phyloP scores from a whole-genome alignment of 2,329 filamentous ascomycete species.

The Penicillium sp. region DNA sequence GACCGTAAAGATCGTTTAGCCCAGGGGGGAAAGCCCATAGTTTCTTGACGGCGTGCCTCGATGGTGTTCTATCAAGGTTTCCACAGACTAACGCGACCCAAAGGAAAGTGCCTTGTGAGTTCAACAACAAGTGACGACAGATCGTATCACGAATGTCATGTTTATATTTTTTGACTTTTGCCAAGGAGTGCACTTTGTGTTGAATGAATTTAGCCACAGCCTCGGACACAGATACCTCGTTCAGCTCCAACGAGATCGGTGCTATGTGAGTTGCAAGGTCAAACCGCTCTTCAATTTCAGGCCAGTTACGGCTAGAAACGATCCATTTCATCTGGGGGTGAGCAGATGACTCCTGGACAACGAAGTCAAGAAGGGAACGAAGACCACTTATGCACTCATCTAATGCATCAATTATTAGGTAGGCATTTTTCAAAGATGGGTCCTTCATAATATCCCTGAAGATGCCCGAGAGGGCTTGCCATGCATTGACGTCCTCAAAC shows the following conservation, averaged over 20 bases:
- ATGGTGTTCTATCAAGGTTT: slow-evolving; percentile 26
- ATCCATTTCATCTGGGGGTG: slow-evolving; percentile 47
- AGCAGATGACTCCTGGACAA: slow-evolving; percentile 29
- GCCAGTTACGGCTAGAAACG: slow-evolving; percentile 50
- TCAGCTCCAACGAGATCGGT: slow-evolving; percentile 31
- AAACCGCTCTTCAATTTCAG: slow-evolving; percentile 46
- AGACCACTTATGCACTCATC: slow-evolving; percentile 48
- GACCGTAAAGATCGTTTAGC: slow-evolving; percentile 25
- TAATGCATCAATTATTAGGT: slow-evolving; percentile 53
- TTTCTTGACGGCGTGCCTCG: slow-evolving; percentile 4
- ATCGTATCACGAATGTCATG: slow-evolving; percentile 19
- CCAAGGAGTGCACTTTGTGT: slow-evolving; percentile 26
- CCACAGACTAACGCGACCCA: slow-evolving; percentile 46
- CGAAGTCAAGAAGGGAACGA: slow-evolving; percentile 42
- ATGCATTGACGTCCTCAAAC: not conserved
- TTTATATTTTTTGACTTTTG: slow-evolving; percentile 28
- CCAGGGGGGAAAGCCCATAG: slow-evolving; percentile 16
- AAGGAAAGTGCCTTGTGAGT: slow-evolving; percentile 45
- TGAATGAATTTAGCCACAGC: slow-evolving; percentile 29
- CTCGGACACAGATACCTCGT: slow-evolving; percentile 19
- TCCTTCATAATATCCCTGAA: slow-evolving; percentile 44
- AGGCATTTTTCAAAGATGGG: slow-evolving; percentile 26
- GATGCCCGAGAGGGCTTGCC: not conserved
- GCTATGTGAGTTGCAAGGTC: too few species aligned
- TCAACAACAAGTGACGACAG: slow-evolving; percentile 26